Evolutionary conservation across 768 basidiomycete genomes (phyloP), one percentile per base, ranked within the genome.

Genomic region (Pluteus cervinus): DNA sequence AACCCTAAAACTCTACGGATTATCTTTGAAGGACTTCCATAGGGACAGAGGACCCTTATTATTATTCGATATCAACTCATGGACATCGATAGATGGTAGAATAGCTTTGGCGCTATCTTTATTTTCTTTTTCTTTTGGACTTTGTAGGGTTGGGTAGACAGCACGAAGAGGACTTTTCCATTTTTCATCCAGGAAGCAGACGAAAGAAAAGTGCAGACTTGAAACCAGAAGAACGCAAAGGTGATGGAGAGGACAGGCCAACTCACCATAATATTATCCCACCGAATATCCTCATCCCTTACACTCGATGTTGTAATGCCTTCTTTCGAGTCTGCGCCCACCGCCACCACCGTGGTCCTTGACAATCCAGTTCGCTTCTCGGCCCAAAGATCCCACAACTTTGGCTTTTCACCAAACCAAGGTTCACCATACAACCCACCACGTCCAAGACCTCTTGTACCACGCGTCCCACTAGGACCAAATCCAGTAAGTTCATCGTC

Each of bases 381-480:
- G 37, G 47, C 42, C 61, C 67, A 65, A 7, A 69, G 14, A 41
- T 77, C 71, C 71, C 71, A 74, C 12, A 76, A 43, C 35, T 52
- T 42, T 0, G 75, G 75, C 33, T 39, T 61, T 14, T 29, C 21
- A 6, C 30, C 36, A 11, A 28, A 37, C 17, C 14, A 16, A 36
- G 17, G 29, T 20, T 8, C 25, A 17, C 12, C 18, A n/a, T 11
- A 20, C 14, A 24, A 26, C 23, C 39, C 18, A 15, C 3, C 29
- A 22, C 11, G 7, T 31, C 22, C 31, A 24, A 21, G 15, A n/a
- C 4, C 25, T 15, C 17, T 14, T 15, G n/a, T n/a, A n/a, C 25
- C 9, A 5, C 7, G 12, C 5, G 20, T 14, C 14, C 29, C 21
- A 33, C 26, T 18, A 22, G 30, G 21, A 22, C 23, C 25, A 20